A percentile compares a stretch with the other conserved stretches of the same genome.
phyloP scores from a whole-genome alignment of 352 stramenopile species.

The Phytophthora uliginosa region DNA sequence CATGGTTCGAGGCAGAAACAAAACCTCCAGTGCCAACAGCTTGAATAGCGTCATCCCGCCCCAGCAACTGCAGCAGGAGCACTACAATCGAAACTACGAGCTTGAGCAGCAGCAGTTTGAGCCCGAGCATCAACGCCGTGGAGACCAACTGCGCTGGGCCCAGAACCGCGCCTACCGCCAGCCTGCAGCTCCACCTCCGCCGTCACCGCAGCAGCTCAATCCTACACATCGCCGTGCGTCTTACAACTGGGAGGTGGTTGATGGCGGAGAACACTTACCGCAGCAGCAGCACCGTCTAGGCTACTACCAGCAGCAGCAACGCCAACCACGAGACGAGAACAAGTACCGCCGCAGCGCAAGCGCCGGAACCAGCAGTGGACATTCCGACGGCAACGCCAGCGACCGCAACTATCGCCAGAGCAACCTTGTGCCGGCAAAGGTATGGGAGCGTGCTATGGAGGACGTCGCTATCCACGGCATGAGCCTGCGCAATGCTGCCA shows the following conservation, averaged over 20 bases:
- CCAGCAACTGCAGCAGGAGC: slow-evolving; percentile 20
- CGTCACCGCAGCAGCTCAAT: slow-evolving; percentile 17
- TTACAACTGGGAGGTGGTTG: slow-evolving; percentile 24
- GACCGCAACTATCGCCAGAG: slow-evolving; percentile 58
- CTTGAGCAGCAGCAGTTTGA: slow-evolving; percentile 26
- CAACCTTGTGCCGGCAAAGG: slow-evolving; percentile 65
- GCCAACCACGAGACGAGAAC: slow-evolving; percentile 20
- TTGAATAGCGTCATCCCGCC: slow-evolving; percentile 6
- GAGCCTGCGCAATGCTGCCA: slow-evolving; percentile 74
- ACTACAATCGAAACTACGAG: slow-evolving; percentile 31
- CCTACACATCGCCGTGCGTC: slow-evolving; percentile 7
- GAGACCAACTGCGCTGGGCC: slow-evolving; percentile 20
- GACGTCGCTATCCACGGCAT: slow-evolving; percentile 75
- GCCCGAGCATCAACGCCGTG: slow-evolving; percentile 24
- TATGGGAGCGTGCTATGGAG: slow-evolving; percentile 76
- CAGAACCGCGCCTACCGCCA: slow-evolving; percentile 37
- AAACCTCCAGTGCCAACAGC: slow-evolving; percentile 14
- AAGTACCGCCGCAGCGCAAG: slow-evolving; percentile 32
- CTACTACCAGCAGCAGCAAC: slow-evolving; percentile 13
- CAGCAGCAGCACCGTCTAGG: slow-evolving; percentile 16
- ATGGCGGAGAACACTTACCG: neutral
- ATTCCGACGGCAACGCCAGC: slow-evolving; percentile 38
- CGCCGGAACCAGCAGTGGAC: slow-evolving; percentile 21
- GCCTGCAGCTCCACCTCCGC: slow-evolving; percentile 19
- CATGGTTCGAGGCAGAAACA: slow-evolving; percentile 13